phyloP scores from a whole-genome alignment of 148 eudicot genomes.

The Pouteria glomerata region DNA sequence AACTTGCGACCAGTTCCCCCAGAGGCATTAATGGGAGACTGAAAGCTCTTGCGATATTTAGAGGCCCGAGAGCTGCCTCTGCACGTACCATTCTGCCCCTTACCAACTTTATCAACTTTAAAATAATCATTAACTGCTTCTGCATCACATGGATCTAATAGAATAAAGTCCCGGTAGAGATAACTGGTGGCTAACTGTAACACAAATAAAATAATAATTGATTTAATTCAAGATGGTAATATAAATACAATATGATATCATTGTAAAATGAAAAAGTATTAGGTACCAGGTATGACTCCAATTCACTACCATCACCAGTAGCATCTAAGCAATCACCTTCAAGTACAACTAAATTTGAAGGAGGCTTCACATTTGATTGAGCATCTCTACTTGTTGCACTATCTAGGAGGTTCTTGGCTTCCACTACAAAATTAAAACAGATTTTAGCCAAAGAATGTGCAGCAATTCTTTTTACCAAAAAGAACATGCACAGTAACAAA shows the following conservation, averaged over 20 bases:
- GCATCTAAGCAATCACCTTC: constrained; percentile 95
- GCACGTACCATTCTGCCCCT: constrained; percentile 31
- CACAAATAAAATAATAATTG: constrained; percentile 9
- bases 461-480: not conserved
- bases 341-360: constrained; percentile 83
- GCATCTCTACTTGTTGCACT: constrained; percentile 33
- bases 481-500: not conserved
- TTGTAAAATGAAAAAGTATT: not conserved
- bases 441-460: constrained; percentile 9
- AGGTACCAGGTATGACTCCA: constrained; percentile 82
- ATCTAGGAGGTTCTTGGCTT: constrained; percentile 60
- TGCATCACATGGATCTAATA: constrained; percentile 76
- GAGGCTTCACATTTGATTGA: constrained; percentile 56
- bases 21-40: constrained; percentile 52
- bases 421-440: constrained; percentile 45
- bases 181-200: constrained; percentile 71
- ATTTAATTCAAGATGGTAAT: not conserved
- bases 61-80: constrained; percentile 48
- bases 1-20: constrained; percentile 53
- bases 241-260: not conserved
- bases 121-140: constrained; percentile 25
- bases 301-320: constrained; percentile 69
- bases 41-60: constrained; percentile 64
- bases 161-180: constrained; percentile 73
- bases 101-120: constrained; percentile 43